These are phyloP conservation scores for Paragyromitra xinjiangensis DNA, from an alignment of 495 filamentous ascomycete species.

Conservation along the genomic window DNA sequence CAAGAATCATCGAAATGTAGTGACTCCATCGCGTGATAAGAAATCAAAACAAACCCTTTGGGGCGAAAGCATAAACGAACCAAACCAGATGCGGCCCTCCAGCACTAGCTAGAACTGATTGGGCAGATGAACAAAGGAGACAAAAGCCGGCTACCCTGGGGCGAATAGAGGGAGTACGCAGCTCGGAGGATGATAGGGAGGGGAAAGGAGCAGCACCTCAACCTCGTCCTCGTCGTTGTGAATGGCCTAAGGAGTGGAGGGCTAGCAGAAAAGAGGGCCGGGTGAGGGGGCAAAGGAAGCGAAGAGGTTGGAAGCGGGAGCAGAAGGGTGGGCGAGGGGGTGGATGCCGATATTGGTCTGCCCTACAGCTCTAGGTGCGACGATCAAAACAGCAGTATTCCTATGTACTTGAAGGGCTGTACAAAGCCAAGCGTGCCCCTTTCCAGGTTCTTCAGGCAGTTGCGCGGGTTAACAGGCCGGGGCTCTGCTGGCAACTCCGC, in stretches of 20 bases:
- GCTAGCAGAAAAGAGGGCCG: constrained; percentile 15
- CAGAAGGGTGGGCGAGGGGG: constrained; percentile 9
- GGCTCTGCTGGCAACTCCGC: constrained; percentile 28
- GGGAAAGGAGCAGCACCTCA: constrained; percentile 13
- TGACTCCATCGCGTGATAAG: constrained; percentile 1
- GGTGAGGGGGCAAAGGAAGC: constrained; percentile 8
- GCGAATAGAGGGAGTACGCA: constrained; percentile 8
- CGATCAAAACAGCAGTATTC: constrained; percentile 14
- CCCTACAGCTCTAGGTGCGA: constrained; percentile 19
- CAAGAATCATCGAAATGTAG: constrained; percentile 16
- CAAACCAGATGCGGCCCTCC: constrained; percentile 36
- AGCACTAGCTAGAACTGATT: constrained; percentile 26
- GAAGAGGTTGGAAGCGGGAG: constrained; percentile 24
- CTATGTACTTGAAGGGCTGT: neutral
- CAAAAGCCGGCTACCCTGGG: constrained; percentile 1
- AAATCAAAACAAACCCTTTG: constrained; percentile 37
- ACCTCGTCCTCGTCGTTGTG: constrained; percentile 14
- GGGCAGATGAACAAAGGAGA: constrained; percentile 24
- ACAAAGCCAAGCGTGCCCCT: constrained; percentile 4
- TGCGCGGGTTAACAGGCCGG: constrained; percentile 14
- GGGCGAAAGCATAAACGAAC: constrained; percentile 27
- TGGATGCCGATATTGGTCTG: constrained; percentile 30
- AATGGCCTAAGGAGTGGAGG: constrained; percentile 36
- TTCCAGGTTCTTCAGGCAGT: neutral
- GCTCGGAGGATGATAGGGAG: neutral